These are phyloP conservation scores for Albophoma yamanashiensis DNA, from an alignment of 2,329 filamentous ascomycete species.

Conservation along the genomic window DNA sequence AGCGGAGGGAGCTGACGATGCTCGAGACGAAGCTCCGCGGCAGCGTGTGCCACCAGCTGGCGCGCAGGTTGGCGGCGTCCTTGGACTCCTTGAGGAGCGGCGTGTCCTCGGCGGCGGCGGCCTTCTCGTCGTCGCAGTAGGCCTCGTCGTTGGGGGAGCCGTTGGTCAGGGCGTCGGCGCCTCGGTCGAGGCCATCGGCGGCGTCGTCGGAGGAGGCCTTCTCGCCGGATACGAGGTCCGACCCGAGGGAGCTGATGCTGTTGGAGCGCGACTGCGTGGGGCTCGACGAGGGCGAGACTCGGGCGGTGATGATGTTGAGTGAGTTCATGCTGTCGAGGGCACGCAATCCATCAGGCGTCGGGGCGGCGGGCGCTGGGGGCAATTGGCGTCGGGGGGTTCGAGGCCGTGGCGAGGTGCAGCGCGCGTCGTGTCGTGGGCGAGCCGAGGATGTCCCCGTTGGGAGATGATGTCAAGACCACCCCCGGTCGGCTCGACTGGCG, in stretches of 20 bases:
- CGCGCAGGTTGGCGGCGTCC: constrained; percentile 21
- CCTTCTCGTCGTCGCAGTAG: constrained; percentile 25
- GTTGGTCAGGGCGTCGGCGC: constrained; percentile 24
- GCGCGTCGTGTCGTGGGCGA: background rate
- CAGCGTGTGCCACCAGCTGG: constrained; percentile 42
- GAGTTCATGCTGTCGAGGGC: constrained; percentile 75
- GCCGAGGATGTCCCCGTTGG: background rate
- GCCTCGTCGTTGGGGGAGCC: constrained; percentile 22
- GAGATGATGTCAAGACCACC: background rate
- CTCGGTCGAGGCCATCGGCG: constrained; percentile 22
- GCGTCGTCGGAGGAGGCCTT: constrained; percentile 18
- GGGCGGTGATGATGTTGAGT: constrained; percentile 83
- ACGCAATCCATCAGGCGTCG: constrained; percentile 41
- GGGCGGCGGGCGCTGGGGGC: background rate
- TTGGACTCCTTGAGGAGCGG: constrained; percentile 40
- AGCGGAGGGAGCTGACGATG: constrained; percentile 65
- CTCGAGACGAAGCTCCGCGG: constrained; percentile 61
- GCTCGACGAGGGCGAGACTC: constrained; percentile 55
- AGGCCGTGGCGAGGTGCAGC: background rate
- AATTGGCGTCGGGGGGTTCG: background rate
- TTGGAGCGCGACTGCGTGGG: constrained; percentile 48
- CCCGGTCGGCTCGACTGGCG: background rate
- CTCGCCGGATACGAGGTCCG: constrained; percentile 33
- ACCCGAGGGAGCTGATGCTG: constrained; percentile 43
- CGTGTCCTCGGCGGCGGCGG: constrained; percentile 48